These are phyloP conservation scores for Fusarium palustre DNA, from an alignment of 2,329 filamentous ascomycete species.

Conservation along the genomic window DNA sequence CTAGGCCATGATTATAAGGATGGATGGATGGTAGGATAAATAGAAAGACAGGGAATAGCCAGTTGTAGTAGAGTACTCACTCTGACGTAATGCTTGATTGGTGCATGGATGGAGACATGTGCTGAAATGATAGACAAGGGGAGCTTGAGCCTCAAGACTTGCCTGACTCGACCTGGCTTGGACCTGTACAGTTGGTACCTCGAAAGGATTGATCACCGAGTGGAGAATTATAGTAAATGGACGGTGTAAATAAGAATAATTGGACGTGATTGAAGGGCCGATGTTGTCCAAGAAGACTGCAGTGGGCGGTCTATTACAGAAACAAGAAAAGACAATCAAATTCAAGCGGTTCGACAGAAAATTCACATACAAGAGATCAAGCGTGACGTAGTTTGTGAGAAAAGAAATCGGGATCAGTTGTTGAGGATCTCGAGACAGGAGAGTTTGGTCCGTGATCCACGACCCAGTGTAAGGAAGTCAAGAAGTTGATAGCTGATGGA, in stretches of 20 bases:
- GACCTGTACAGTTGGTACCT: constrained; percentile 30
- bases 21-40: constrained; percentile 19
- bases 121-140: constrained; percentile 26
- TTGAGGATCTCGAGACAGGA: constrained; percentile 39
- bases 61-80: constrained; percentile 28
- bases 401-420: constrained; percentile 29
- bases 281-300: constrained; percentile 8
- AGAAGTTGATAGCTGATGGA: constrained; percentile 19
- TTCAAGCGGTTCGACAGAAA: constrained; percentile 25
- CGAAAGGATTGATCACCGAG: constrained; percentile 20
- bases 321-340: constrained; percentile 6
- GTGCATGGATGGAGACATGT: constrained; percentile 10
- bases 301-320: background rate
- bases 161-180: background rate
- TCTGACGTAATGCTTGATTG: constrained; percentile 45
- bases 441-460: constrained; percentile 46
- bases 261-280: constrained; percentile 25
- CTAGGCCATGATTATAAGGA: constrained; percentile 23
- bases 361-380: constrained; percentile 11
- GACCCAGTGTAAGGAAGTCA: constrained; percentile 16
- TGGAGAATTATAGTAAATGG: constrained; percentile 27
- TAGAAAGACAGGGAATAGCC: constrained; percentile 39
- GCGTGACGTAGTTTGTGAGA: constrained; percentile 41
- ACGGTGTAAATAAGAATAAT: constrained; percentile 19
- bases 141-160: constrained; percentile 33